Evolutionary conservation across 108 stramenopile species (phyloP), one percentile per base, ranked within the genome.

Genomic region (Skeletonema potamos): DNA sequence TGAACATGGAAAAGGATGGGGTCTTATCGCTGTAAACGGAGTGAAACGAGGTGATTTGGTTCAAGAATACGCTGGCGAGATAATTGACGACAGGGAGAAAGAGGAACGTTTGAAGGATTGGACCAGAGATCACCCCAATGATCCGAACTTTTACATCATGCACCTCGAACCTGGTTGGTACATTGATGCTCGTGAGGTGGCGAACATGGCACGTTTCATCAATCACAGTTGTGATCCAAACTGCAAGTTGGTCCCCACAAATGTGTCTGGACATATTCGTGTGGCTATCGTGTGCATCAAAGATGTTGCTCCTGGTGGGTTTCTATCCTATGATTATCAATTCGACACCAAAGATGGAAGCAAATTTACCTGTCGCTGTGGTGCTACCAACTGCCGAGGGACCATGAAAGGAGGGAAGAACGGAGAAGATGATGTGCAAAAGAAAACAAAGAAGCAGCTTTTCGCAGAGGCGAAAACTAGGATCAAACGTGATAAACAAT

Each of bases 111-210:
- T 98, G 28, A 27, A 60, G 54, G 62, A 82, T 20, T 95, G 95
- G 91, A 48, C 79, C 29, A 61, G 67, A 24, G 89, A 92, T n/a
- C 89, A 89, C 20, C 96, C 96, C 24, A 87, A 95, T 63, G 97
- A 98, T 74, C 90, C 90, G 13, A 94, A 98, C 74, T 93, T 95
- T 75, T 98, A 98, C 79, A 67, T 98, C n/a, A 98, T 98, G 97
- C 85, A 81, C 27, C 81, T 96, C 10, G 82, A 81, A 28, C 62
- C 73, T 30, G 92, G 93, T 2, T 89, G 87, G 82, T 98, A 91
- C 74, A 89, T 98, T 5, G 97, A 98, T 62, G 97, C 96, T 2
- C 82, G 95, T 37, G 84, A 82, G 46, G 87, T 86, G 58, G 96
- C 94, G 7, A 95, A 94, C 67, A 56, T 87, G 59, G 83, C 86